These are phyloP conservation scores for Plasmodium sp. DNA, from an alignment of 169 alveolate genomes.

Conservation along the genomic window DNA sequence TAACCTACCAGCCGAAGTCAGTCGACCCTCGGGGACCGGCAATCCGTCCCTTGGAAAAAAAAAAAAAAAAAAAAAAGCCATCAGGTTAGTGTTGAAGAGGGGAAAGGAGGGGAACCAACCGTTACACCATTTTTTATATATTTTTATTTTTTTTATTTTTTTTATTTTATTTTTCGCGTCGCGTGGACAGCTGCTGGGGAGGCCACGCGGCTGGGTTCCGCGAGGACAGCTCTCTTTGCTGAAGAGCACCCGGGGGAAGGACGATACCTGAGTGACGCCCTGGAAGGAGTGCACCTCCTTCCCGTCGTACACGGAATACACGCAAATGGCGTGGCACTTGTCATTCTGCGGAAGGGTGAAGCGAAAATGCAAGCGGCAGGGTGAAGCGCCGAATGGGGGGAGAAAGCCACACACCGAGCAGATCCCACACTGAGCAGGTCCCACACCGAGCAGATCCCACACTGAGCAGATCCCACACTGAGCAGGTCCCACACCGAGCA, in stretches of 20 bases:
- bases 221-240: background rate
- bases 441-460: background rate
- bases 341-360: background rate
- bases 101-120: background rate
- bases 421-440: background rate
- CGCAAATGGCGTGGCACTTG: conserved; percentile 49
- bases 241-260: background rate
- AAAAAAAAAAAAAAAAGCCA: background rate
- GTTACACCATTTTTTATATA: background rate
- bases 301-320: conserved; percentile 56
- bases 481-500: no score
- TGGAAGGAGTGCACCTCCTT: conserved; percentile 12
- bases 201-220: background rate
- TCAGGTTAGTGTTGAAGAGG: background rate
- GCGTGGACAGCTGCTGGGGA: background rate
- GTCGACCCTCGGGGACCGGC: conserved; percentile 26
- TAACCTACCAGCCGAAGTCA: conserved; percentile 38
- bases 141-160: no score
- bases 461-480: background rate
- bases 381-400: background rate
- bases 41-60: conserved; percentile 22
- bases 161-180: background rate
- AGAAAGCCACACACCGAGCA: background rate
- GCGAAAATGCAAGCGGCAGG: background rate
- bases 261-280: conserved; percentile 54